These are phyloP conservation scores for Coemansia erecta DNA, from an alignment of 192 early-diverging fungal species.

Conservation along the genomic window DNA sequence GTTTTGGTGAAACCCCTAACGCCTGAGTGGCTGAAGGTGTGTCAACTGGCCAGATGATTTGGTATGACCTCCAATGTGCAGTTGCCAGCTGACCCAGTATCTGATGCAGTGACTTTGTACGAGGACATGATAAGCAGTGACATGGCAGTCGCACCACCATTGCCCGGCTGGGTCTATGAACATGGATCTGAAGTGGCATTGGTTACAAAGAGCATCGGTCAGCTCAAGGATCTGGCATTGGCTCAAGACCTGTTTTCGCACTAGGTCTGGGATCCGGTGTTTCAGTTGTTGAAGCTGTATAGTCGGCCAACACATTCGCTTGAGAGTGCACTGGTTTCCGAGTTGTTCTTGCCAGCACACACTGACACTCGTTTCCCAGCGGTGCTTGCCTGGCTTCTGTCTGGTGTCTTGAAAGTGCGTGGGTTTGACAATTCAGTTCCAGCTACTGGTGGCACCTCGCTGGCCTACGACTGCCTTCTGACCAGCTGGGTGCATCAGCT, in stretches of 20 bases:
- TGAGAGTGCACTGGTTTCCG: conserved; percentile 60
- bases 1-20: too few relatives aligned
- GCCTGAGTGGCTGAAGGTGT: too few relatives aligned
- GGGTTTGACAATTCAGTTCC: conserved; percentile 51
- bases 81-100: conserved; percentile 34
- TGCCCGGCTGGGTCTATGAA: conserved; percentile 29
- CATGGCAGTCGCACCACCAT: conserved; percentile 21
- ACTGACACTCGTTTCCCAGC: conserved; percentile 71
- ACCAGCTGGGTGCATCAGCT: conserved; percentile 67
- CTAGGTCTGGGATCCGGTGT: conserved; percentile 61
- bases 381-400: conserved; percentile 59
- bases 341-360: conserved; percentile 55
- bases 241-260: conserved; percentile 19
- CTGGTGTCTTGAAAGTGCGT: conserved; percentile 40
- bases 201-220: too few relatives aligned
- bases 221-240: background rate
- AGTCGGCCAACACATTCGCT: conserved; percentile 53
- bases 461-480: conserved; percentile 58
- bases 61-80: too few relatives aligned
- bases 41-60: too few relatives aligned
- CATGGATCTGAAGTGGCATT: background rate
- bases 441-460: background rate
- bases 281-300: conserved; percentile 70
- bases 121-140: conserved; percentile 2
- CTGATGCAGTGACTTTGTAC: conserved; percentile 18